phyloP scores from a whole-genome alignment of 257 asterid species.

The Capsicum rhomboideum region DNA sequence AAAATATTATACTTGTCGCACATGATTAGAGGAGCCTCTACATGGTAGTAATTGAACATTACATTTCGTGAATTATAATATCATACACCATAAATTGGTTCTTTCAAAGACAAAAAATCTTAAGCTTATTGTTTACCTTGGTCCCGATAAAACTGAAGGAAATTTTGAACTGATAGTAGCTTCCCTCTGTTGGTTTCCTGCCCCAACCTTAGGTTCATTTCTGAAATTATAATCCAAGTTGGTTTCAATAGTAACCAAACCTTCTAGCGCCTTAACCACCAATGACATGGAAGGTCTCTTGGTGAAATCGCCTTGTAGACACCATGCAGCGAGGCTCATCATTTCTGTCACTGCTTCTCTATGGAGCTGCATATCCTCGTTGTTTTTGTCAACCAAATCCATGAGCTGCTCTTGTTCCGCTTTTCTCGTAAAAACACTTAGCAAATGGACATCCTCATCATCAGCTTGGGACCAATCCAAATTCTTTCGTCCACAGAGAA shows the following conservation, averaged over 20 bases:
- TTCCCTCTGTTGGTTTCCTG: background rate
- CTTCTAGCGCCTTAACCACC: conserved; percentile 16
- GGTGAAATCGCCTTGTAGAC: conserved; percentile 15
- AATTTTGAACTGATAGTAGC: background rate
- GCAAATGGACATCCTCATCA: conserved; percentile 4
- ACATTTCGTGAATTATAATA: background rate
- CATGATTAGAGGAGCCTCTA: background rate
- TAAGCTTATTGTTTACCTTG: background rate
- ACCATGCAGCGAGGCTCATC: conserved; percentile 13
- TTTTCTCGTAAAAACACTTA: conserved; percentile 2
- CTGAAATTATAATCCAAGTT: background rate
- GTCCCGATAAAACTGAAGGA: conserved; percentile 3
- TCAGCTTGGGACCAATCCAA: conserved; percentile 8
- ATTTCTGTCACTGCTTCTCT: background rate
- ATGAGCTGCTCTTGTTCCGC: background rate
- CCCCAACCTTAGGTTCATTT: background rate
- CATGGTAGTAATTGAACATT: background rate
- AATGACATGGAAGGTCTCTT: conserved; percentile 3
- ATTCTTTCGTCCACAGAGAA: conserved; percentile 16
- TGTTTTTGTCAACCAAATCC: conserved; percentile 4
- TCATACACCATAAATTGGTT: no score
- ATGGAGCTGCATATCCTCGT: conserved; percentile 6
- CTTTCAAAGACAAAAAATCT: no score
- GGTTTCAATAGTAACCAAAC: conserved; percentile 1
- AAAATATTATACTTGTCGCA: background rate